Evolutionary conservation across 805 yeast genomes (phyloP).

Genomic region (Kluyveromyces nonfermentans): DNA sequence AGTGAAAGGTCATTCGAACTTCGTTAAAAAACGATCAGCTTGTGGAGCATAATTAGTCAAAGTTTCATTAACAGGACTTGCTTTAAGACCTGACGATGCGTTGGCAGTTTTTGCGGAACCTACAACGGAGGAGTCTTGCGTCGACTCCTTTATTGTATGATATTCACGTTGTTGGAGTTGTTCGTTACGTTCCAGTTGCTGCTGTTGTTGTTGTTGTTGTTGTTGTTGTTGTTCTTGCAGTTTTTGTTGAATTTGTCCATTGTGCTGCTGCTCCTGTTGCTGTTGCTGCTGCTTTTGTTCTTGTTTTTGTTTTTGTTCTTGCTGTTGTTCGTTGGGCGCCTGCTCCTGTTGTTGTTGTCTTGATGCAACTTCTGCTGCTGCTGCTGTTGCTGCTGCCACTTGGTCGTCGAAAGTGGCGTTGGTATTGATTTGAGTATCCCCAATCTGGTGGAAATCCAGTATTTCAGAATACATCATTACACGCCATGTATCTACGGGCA

Average conservation of each 20-base stretch:
- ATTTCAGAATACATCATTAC: slow-evolving; percentile 99
- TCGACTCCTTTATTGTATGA: not conserved
- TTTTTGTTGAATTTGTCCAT: not conserved
- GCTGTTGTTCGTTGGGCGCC: slow-evolving; percentile 1
- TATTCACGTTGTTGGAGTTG: slow-evolving; percentile 17
- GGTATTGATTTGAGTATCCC: slow-evolving; percentile 34
- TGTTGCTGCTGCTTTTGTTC: slow-evolving; percentile 23
- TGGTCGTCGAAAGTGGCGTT: slow-evolving; percentile 29
- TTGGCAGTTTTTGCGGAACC: not conserved
- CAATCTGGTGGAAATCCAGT: slow-evolving; percentile 89
- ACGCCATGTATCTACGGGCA: slow-evolving; percentile 97
- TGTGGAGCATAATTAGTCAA: slow-evolving; percentile 25
- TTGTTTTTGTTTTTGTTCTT: slow-evolving; percentile 1
- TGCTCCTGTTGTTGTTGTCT: slow-evolving; percentile 21
- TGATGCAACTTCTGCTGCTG: slow-evolving; percentile 27
- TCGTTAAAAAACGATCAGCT: slow-evolving; percentile 28
- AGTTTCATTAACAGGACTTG: slow-evolving; percentile 13
- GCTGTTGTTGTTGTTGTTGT: not conserved
- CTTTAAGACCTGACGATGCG: slow-evolving; percentile 2
- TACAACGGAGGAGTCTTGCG: not conserved
- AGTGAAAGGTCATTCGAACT: slow-evolving; percentile 15
- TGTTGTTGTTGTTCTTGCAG: not conserved
- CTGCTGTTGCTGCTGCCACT: slow-evolving; percentile 31
- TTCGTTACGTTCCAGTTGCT: not conserved
- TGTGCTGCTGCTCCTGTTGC: slow-evolving; percentile 31